A percentile compares a stretch with the other conserved stretches of the same genome.
phyloP scores from a whole-genome alignment of 1,284 basidiomycete species.

The Somion occarium region DNA sequence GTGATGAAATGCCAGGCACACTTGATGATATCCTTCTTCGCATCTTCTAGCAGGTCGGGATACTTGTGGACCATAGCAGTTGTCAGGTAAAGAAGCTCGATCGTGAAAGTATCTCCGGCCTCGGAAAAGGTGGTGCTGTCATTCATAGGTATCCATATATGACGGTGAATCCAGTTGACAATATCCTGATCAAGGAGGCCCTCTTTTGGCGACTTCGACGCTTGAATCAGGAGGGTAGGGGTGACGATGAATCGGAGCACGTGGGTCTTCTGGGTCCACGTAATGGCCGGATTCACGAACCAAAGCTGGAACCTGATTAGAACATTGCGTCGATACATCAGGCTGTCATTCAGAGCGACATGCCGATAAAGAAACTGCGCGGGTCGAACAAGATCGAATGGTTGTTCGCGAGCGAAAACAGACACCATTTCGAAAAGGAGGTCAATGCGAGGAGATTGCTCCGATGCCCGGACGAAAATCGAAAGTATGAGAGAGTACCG shows the following conservation, averaged over 20 bases:
- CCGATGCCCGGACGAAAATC: slow-evolving; percentile 73
- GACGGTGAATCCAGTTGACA: slow-evolving; percentile 63
- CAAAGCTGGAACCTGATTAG: slow-evolving; percentile 83
- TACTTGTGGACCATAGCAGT: slow-evolving; percentile 88
- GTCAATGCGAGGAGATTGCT: slow-evolving; percentile 74
- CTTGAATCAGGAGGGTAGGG: slow-evolving; percentile 82
- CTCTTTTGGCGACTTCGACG: slow-evolving; percentile 48
- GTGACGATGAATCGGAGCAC: slow-evolving; percentile 88
- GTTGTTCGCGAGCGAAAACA: slow-evolving; percentile 77
- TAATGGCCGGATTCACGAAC: slow-evolving; percentile 66
- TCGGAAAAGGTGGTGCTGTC: slow-evolving; percentile 54
- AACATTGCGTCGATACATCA: slow-evolving; percentile 76
- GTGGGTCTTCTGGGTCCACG: slow-evolving; percentile 81
- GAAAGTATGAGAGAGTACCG: slow-evolving; percentile 69
- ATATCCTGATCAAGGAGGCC: slow-evolving; percentile 71
- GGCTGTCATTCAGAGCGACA: slow-evolving; percentile 65
- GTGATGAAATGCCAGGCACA: slow-evolving; percentile 91
- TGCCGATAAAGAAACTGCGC: slow-evolving; percentile 88
- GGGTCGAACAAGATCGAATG: slow-evolving; percentile 80
- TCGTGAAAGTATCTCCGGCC: slow-evolving; percentile 79
- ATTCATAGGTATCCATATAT: slow-evolving; percentile 79
- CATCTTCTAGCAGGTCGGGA: slow-evolving; percentile 70
- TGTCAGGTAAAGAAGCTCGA: slow-evolving; percentile 90
- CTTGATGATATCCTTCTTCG: slow-evolving; percentile 93
- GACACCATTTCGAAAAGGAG: slow-evolving; percentile 87